phyloP scores from a whole-genome alignment of 2,329 filamentous ascomycete genomes.

The Hypoxylon sp. region DNA sequence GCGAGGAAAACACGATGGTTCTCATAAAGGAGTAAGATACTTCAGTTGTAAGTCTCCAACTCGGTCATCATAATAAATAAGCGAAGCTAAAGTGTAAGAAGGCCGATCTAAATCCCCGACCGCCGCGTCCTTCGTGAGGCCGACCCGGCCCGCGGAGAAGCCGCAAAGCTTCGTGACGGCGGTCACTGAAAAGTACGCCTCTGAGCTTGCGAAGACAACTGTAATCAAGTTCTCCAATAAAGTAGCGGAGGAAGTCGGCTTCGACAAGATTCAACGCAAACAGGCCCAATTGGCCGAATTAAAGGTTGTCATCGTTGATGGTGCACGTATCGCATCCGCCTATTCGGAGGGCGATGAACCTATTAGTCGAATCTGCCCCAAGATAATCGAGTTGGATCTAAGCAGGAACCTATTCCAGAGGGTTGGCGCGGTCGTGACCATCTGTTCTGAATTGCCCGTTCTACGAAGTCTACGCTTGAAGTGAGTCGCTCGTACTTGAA shows the following conservation, averaged over 20 bases:
- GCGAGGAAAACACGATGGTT: slow-evolving; percentile 92
- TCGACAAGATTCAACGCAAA: slow-evolving; percentile 89
- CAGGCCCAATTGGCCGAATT: slow-evolving; percentile 85
- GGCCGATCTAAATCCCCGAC: slow-evolving; percentile 75
- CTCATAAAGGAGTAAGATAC: slow-evolving; percentile 83
- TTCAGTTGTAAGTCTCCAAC: slow-evolving; percentile 77
- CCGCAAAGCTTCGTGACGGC: slow-evolving; percentile 84
- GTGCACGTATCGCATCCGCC: slow-evolving; percentile 71
- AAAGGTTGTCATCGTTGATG: slow-evolving; percentile 85
- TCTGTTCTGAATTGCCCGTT: slow-evolving; percentile 78
- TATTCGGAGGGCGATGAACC: slow-evolving; percentile 55
- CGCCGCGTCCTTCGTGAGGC: slow-evolving; percentile 89
- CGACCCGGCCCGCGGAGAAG: slow-evolving; percentile 77
- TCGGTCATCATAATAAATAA: not conserved
- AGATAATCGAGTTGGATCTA: slow-evolving; percentile 84
- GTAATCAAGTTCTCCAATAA: slow-evolving; percentile 82
- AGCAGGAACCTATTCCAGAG: slow-evolving; percentile 85
- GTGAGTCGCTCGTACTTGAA: slow-evolving; percentile 62
- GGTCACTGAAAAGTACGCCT: slow-evolving; percentile 86
- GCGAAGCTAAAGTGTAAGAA: slow-evolving; percentile 49
- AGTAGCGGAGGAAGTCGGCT: slow-evolving; percentile 92
- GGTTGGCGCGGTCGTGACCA: slow-evolving; percentile 76
- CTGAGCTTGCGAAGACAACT: slow-evolving; percentile 63
- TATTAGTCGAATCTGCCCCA: slow-evolving; percentile 70
- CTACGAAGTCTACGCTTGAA: slow-evolving; percentile 79